phyloP scores from a whole-genome alignment of 2,329 filamentous ascomycete species.

The Sporothrix brasiliensis region DNA sequence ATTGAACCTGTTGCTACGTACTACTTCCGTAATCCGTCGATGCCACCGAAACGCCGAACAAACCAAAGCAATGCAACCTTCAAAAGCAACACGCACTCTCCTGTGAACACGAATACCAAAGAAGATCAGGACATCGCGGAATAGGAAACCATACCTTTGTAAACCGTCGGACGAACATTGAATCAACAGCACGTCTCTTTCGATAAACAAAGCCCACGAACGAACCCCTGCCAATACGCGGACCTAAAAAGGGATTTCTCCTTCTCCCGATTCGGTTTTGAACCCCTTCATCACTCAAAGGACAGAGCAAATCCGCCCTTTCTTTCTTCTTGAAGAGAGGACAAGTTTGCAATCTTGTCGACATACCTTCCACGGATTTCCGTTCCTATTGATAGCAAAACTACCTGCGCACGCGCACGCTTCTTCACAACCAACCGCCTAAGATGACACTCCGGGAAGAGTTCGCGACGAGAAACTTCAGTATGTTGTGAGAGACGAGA shows the following conservation, averaged over 20 bases:
- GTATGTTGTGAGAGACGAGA: conserved; percentile 46
- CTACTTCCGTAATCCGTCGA: conserved; percentile 12
- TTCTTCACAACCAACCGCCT: conserved; percentile 6
- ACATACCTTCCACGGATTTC: not conserved
- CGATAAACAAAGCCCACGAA: not conserved
- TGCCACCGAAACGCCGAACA: conserved; percentile 25
- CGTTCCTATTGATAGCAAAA: not conserved
- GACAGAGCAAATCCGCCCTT: not conserved
- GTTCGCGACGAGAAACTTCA: conserved; percentile 74
- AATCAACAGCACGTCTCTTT: not conserved
- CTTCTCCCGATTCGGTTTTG: conserved; percentile 15
- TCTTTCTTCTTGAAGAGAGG: conserved; percentile 5
- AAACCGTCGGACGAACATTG: not conserved
- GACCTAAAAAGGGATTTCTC: conserved; percentile 11
- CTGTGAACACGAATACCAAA: not conserved
- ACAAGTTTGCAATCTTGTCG: not conserved
- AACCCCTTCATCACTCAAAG: conserved; percentile 13
- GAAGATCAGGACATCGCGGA: not conserved
- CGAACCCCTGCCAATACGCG: conserved; percentile 13
- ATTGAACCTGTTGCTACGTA: conserved; percentile 18
- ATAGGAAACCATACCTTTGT: not conserved
- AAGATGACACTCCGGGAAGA: conserved; percentile 65
- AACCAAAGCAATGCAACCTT: not conserved
- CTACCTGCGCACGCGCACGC: conserved; percentile 11
- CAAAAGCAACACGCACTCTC: conserved; percentile 5